Percentiles rank a stretch among this genome's conserved stretches.
phyloP scores from a whole-genome alignment of 495 filamentous ascomycete species.

The Penicillium goetzii region DNA sequence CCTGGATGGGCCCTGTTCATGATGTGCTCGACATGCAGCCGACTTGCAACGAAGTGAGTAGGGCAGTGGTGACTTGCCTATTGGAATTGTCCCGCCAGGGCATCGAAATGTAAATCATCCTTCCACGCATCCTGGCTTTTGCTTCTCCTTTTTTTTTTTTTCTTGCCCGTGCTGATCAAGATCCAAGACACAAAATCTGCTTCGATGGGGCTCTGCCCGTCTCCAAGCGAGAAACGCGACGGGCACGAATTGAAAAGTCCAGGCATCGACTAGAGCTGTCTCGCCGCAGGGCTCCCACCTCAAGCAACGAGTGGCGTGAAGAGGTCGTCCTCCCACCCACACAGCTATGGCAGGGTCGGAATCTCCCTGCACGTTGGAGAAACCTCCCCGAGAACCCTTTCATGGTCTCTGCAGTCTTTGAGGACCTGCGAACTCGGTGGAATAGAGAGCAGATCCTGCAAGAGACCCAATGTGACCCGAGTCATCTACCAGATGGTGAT shows the following conservation, averaged over 20 bases:
- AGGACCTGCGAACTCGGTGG: slow-evolving; percentile 56
- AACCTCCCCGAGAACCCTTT: slow-evolving; percentile 62
- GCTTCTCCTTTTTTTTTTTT: neutral
- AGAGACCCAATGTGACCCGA: slow-evolving; percentile 12
- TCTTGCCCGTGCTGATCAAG: slow-evolving; percentile 10
- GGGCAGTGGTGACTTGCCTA: slow-evolving; percentile 64
- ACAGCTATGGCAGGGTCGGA: slow-evolving; percentile 34
- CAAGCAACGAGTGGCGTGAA: slow-evolving; percentile 12
- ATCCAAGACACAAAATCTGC: slow-evolving; percentile 57
- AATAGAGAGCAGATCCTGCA: slow-evolving; percentile 27
- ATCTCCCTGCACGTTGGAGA: slow-evolving; percentile 30
- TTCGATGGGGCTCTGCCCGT: slow-evolving; percentile 78
- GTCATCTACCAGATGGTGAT: slow-evolving; percentile 15
- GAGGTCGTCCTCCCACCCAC: slow-evolving; percentile 16
- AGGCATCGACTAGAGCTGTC: slow-evolving; percentile 46
- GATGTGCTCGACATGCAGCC: slow-evolving; percentile 59
- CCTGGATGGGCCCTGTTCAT: slow-evolving; percentile 31
- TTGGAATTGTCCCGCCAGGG: slow-evolving; percentile 52
- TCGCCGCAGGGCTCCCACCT: slow-evolving; percentile 21
- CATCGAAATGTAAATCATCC: slow-evolving; percentile 59
- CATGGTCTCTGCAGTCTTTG: slow-evolving; percentile 68
- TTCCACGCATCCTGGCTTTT: neutral
- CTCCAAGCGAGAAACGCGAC: slow-evolving; percentile 57
- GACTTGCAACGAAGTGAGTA: slow-evolving; percentile 62
- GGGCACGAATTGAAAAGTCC: slow-evolving; percentile 51